Evolutionary conservation across 2,329 filamentous ascomycete species (phyloP).

Genomic region (Pestalotiopsis sp.): DNA sequence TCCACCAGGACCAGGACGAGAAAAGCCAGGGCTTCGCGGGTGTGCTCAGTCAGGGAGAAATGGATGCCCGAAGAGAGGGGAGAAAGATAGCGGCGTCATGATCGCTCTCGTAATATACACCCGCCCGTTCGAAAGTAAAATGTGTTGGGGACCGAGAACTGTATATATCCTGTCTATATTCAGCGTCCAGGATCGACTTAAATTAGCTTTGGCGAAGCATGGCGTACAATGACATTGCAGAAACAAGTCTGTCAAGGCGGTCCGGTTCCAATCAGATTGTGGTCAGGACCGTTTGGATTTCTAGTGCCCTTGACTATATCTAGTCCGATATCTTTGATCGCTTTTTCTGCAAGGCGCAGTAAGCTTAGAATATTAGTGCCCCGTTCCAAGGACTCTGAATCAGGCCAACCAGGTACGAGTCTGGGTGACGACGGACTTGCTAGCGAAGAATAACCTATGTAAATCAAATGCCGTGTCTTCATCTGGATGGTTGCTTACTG

Average conservation of each 20-base stretch:
- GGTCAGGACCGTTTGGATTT: not conserved
- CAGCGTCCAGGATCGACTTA: not conserved
- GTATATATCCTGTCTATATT: slow-evolving; percentile 8
- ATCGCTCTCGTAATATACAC: not conserved
- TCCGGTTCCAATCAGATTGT: not conserved
- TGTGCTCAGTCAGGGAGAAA: not conserved
- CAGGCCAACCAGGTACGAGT: not conserved
- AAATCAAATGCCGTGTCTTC: too few relatives aligned
- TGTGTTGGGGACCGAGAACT: not conserved
- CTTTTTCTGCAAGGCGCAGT: not conserved
- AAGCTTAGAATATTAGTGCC: not conserved
- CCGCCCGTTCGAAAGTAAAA: not conserved
- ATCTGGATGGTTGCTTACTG: too few relatives aligned
- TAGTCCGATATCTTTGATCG: not conserved
- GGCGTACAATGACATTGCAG: not conserved
- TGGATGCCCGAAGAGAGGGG: not conserved
- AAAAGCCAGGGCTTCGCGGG: not conserved
- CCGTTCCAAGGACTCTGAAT: not conserved
- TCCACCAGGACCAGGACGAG: not conserved
- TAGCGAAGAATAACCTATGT: too few relatives aligned
- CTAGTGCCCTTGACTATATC: not conserved
- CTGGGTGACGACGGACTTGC: too few relatives aligned
- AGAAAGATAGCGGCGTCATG: not conserved
- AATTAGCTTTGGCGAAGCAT: not conserved
- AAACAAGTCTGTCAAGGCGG: not conserved